A percentile compares a stretch with the other conserved stretches of the same genome.
These are phyloP conservation scores for Theobroma cacao DNA, from an alignment of 345 rosid species.

Conservation along the genomic window DNA sequence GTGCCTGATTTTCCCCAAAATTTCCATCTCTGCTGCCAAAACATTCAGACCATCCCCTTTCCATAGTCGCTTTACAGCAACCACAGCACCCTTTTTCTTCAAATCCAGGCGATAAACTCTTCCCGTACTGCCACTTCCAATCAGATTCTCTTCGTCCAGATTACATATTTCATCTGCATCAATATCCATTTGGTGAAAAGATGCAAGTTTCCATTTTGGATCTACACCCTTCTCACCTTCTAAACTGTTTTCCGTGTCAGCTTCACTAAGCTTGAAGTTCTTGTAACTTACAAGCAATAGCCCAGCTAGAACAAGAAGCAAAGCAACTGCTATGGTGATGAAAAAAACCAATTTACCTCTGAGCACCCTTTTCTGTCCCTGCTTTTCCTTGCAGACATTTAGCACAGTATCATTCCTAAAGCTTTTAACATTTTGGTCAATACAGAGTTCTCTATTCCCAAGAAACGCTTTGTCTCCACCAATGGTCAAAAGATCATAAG, in stretches of 20 bases:
- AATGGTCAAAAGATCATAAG: constrained; percentile 55
- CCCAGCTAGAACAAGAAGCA: constrained; percentile 42
- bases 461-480: constrained; percentile 65
- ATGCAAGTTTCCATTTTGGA: constrained; percentile 55
- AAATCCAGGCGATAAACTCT: constrained; percentile 74
- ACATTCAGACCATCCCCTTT: constrained; percentile 53
- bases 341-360: constrained; percentile 37
- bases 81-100: constrained; percentile 58
- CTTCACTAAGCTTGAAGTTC: constrained; percentile 41
- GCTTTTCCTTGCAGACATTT: constrained; percentile 38
- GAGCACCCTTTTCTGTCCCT: constrained; percentile 20
- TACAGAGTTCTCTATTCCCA: constrained; percentile 56
- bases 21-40: constrained; percentile 71
- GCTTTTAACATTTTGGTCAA: constrained; percentile 33
- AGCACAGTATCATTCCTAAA: constrained; percentile 21
- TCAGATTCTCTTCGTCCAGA: constrained; percentile 57
- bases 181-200: constrained; percentile 68
- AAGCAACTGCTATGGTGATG: constrained; percentile 39
- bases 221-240: constrained; percentile 31
- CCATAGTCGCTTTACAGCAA: constrained; percentile 78
- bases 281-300: constrained; percentile 49
- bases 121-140: constrained; percentile 84
- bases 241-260: constrained; percentile 21
- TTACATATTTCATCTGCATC: constrained; percentile 72
- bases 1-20: constrained; percentile 75